Evolutionary conservation across 352 stramenopile genomes (phyloP), one percentile per base, ranked within the genome.

Genomic region (Phytophthora kernoviae): DNA sequence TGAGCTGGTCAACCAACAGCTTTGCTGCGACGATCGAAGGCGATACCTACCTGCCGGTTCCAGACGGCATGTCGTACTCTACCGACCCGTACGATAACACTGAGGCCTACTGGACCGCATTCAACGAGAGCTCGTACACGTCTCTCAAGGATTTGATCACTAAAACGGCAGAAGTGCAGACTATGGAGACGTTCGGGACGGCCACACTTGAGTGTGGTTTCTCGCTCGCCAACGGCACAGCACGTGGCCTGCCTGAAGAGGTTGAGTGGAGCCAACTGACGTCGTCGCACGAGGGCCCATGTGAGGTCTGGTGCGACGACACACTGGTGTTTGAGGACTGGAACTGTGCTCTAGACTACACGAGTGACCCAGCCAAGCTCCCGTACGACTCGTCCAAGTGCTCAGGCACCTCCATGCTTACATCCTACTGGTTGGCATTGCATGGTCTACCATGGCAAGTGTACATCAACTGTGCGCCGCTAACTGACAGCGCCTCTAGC

Each of bases 301-400:
- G 77, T 22, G 77, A 87, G 24, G 51, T 84, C 37, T 84, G 75
- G 72, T 87, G 75, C 47, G 77, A 84, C 39, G 54, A 84, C 55
- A 58, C 62, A 4, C 34, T 75, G 7, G 72, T 73, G 21, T 87
- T 79, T 52, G 58, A 73, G 18, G 60, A 84, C 54, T 73, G 77
- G 36, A 78, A 87, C 72, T 87, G 74, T 24, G 62, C 70, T 9
- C 51, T 68, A 2, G 65, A 82, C 64, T 78, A 73, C 49, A 55
- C 69, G 0, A 47, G 14, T 8, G 68, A 66, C 18, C 62, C 67
- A 5, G 71, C 65, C 20, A 61, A 64, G 40, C 69, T 87, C 2
- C 70, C 75, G 4, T 79, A 79, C 49, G 69, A 83, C 58, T 68
- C 64, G 41, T 33, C 62, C 48, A 81, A 84, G 63, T 87, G 75